These are phyloP conservation scores for Pyrenophora seminiperda DNA, from an alignment of 2,329 filamentous ascomycete species.

Conservation along the genomic window DNA sequence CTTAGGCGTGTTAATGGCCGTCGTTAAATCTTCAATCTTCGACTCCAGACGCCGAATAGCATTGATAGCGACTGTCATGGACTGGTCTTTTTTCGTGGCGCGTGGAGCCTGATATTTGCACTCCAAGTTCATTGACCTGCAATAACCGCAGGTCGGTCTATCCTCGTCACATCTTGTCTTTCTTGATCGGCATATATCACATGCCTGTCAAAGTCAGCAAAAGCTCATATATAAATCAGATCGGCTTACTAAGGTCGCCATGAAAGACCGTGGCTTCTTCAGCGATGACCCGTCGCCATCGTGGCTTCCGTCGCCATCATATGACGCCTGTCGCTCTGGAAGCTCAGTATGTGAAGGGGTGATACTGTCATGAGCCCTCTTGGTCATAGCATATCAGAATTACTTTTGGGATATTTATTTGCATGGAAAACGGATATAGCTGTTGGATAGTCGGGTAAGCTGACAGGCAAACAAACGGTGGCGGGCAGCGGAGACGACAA, in stretches of 20 bases:
- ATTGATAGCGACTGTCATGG: constrained; percentile 60
- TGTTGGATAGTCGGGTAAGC: background rate
- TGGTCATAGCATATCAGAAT: constrained; percentile 43
- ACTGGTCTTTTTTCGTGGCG: constrained; percentile 61
- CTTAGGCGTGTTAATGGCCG: constrained; percentile 37
- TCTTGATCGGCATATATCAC: constrained; percentile 59
- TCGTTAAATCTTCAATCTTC: constrained; percentile 58
- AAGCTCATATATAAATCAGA: background rate
- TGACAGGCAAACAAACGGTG: constrained; percentile 2
- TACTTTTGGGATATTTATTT: constrained; percentile 1
- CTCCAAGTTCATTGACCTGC: constrained; percentile 55
- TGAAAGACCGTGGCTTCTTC: constrained; percentile 45
- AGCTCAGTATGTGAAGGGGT: constrained; percentile 26
- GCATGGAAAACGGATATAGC: constrained; percentile 6
- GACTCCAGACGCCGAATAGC: constrained; percentile 59
- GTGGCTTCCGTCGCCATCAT: constrained; percentile 32
- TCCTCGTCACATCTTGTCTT: constrained; percentile 63
- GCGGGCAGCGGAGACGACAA: constrained; percentile 3
- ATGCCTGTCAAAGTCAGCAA: constrained; percentile 49
- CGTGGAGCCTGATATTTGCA: constrained; percentile 61
- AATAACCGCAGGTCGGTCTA: constrained; percentile 58
- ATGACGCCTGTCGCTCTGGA: constrained; percentile 21
- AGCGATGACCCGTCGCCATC: constrained; percentile 32
- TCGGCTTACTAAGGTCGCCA: constrained; percentile 40
- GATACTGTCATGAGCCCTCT: constrained; percentile 35